These are phyloP conservation scores for Cerrena zonata DNA, from an alignment of 1,284 basidiomycete species.

Conservation along the genomic window DNA sequence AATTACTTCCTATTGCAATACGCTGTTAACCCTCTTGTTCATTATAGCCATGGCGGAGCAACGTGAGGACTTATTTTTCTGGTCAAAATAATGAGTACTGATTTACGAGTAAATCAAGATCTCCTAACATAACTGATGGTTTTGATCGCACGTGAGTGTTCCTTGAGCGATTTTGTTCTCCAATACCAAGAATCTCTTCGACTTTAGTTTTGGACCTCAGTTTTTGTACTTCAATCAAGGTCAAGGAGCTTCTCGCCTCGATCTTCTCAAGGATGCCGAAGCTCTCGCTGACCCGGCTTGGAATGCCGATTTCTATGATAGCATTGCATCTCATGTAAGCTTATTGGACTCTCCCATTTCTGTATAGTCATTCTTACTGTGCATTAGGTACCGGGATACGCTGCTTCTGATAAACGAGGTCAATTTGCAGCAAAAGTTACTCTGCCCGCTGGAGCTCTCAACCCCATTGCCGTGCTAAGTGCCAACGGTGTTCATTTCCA, in stretches of 20 bases:
- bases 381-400: slow-evolving; percentile 14
- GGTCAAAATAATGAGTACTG: too few relatives aligned
- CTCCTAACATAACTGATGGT: slow-evolving; percentile 25
- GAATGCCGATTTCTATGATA: slow-evolving; percentile 27
- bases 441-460: slow-evolving; percentile 18
- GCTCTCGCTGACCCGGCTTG: slow-evolving; percentile 21
- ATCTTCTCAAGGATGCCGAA: slow-evolving; percentile 20
- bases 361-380: not conserved
- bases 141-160: slow-evolving; percentile 21
- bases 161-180: not conserved
- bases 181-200: not conserved
- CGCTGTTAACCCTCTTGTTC: not conserved
- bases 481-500: slow-evolving; percentile 22
- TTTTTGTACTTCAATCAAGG: slow-evolving; percentile 25
- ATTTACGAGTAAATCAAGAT: slow-evolving; percentile 2
- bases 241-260: not conserved
- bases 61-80: slow-evolving; percentile 9
- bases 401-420: slow-evolving; percentile 11
- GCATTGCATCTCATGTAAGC: slow-evolving; percentile 21
- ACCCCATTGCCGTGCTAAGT: slow-evolving; percentile 21
- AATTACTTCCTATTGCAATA: not conserved
- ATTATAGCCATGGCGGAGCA: slow-evolving; percentile 16
- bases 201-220: slow-evolving; percentile 21
- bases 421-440: slow-evolving; percentile 15
- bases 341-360: not conserved